Percentiles rank a stretch among this genome's conserved stretches.
These are phyloP conservation scores for Globisporangium okanoganense DNA, from an alignment of 352 stramenopile species.

Conservation along the genomic window DNA sequence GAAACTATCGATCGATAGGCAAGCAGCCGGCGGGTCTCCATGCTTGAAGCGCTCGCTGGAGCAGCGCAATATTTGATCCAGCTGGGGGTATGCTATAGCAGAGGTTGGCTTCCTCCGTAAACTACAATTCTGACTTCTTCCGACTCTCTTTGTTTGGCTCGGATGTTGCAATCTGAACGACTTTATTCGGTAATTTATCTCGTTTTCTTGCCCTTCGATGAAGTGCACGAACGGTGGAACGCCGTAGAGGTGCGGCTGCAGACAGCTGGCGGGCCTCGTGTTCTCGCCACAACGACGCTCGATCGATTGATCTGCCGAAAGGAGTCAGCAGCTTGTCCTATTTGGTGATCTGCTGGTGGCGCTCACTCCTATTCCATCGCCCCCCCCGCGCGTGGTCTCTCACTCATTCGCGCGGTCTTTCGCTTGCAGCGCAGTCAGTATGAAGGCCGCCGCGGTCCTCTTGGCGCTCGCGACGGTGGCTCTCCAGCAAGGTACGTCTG, in stretches of 20 bases:
- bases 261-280: not conserved
- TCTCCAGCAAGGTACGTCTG: constrained; percentile 1
- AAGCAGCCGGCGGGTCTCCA: not conserved
- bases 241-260: not conserved
- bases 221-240: not conserved
- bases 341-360: not conserved
- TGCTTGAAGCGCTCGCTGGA: not conserved
- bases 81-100: not conserved
- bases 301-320: too few species aligned
- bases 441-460: constrained; percentile 8
- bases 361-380: not conserved
- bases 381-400: not conserved
- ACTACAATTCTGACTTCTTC: not conserved
- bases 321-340: not conserved
- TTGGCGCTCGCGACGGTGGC: constrained; percentile 3
- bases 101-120: not conserved
- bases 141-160: not conserved
- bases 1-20: not conserved
- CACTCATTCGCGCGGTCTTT: not conserved
- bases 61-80: not conserved
- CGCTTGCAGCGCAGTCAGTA: not conserved
- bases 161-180: too few species aligned
- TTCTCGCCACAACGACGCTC: not conserved
- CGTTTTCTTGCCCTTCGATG: not conserved
- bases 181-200: not conserved